Conservation (phyloP, 371 early-diverging fungal genomes). For the Lichtheimia ramosa region DNA sequence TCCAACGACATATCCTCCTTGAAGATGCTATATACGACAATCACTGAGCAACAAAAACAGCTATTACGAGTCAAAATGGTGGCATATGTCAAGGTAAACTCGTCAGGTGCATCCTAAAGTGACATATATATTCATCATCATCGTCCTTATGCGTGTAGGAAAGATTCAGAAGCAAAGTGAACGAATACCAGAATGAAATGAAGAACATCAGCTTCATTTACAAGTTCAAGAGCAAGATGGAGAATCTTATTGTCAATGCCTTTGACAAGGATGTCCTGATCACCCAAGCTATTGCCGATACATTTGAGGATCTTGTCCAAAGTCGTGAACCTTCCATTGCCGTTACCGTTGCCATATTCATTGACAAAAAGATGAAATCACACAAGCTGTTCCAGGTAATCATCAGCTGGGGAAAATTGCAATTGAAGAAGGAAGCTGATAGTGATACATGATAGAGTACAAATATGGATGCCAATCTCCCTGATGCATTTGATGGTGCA, state of each 20-base stretch:
- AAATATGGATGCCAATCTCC: too few relatives aligned
- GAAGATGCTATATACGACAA: background rate
- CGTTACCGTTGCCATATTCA: background rate
- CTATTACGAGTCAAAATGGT: background rate
- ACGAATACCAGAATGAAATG: background rate
- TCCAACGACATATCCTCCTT: background rate
- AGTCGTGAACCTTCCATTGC: background rate
- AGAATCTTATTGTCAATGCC: background rate
- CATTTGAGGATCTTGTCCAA: background rate
- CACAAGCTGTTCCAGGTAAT: too few relatives aligned
- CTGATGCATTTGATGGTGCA: background rate
- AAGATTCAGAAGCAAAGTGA: background rate
- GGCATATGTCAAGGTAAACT: background rate
- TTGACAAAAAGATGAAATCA: background rate
- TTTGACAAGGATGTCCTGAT: background rate
- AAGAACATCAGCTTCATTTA: background rate
- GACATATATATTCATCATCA: background rate
- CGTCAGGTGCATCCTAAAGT: background rate
- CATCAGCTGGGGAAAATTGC: too few relatives aligned
- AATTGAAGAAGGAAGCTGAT: too few relatives aligned
- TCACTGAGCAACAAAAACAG: background rate
- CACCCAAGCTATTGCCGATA: background rate
- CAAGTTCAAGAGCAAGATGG: background rate
- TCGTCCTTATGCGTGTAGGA: too few relatives aligned
- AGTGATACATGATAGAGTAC: too few relatives aligned